Evolutionary conservation across 805 yeast species (phyloP).

Genomic region (Wickerhamomyces ciferrii): DNA sequence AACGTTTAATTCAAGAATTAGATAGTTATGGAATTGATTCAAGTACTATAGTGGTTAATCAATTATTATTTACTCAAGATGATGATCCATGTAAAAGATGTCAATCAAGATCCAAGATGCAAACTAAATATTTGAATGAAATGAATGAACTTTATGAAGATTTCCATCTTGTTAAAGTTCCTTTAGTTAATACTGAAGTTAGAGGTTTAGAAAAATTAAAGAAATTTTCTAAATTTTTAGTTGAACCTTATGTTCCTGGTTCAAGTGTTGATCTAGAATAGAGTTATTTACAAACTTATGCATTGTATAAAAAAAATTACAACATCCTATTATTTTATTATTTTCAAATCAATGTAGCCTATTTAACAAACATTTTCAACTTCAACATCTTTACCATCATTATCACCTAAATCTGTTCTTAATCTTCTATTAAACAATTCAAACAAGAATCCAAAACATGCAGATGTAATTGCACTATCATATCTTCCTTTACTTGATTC

Average conservation of each 20-base stretch:
- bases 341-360: background rate
- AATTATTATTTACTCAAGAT: slow-evolving; percentile 75
- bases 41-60: slow-evolving; percentile 93
- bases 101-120: slow-evolving; percentile 92
- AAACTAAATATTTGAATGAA: slow-evolving; percentile 89
- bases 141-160: slow-evolving; percentile 96
- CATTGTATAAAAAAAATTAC: background rate
- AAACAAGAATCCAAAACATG: slow-evolving; percentile 60
- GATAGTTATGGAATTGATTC: slow-evolving; percentile 95
- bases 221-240: slow-evolving; percentile 75
- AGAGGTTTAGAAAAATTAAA: slow-evolving; percentile 86
- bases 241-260: slow-evolving; percentile 71
- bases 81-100: slow-evolving; percentile 86
- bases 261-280: slow-evolving; percentile 16
- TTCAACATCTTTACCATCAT: slow-evolving; percentile 42
- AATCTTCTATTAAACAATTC: slow-evolving; percentile 69
- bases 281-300: background rate
- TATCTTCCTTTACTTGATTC: slow-evolving; percentile 76
- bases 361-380: slow-evolving; percentile 61
- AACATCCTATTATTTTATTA: no score
- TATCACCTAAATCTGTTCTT: slow-evolving; percentile 61
- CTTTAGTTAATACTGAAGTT: slow-evolving; percentile 90
- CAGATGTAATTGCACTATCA: slow-evolving; percentile 69
- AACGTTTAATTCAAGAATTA: slow-evolving; percentile 94
- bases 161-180: slow-evolving; percentile 94